Evolutionary conservation across 768 basidiomycete species (phyloP), one percentile per base, ranked within the genome.

Genomic region (Suillus tomentosus): DNA sequence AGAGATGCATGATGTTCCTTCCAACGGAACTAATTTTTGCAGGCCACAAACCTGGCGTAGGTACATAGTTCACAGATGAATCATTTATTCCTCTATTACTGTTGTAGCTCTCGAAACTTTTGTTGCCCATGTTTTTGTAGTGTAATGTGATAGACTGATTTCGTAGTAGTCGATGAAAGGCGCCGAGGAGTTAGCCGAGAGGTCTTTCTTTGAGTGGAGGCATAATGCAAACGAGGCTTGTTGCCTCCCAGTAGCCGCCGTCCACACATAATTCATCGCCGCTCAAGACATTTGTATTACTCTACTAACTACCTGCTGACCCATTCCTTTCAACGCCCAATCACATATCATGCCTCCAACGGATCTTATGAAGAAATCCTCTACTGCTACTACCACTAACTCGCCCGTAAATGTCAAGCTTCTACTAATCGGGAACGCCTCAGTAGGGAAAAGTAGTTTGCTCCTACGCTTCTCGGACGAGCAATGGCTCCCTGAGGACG

Each of bases 391-490:
- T 22, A 68, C 70, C 3, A 10, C 64, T 1, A 66, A 79, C 48
- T 9, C 66, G 36, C 76, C 76, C 19, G 81, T 91, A 51, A 94
- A 94, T 62, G 87, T 90, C 74, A 95, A 95, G 77, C 82, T 95
- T 2, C 84, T 95, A 10, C 81, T 95, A 39, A 94, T 94, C 58
- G 92, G 92, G 42, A 94, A 94, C 72, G 90, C 91, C 11, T 92
- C 91, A 4, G 96, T 99, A 17, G 96, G 96, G 69, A 93, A 95
- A 82, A 94, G 91, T 66, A 95, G 93, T 69, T 80, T 99, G 15
- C 76, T 99, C 4, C 80, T 99, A 10, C 85, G 96, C n/a, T 99
- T 98, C 80, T 95, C 95, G 3, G 96, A 98, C 73, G 92, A 96
- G 78, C 92, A 94, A 70, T 98, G 95, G 90, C 79, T 98, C 22